Percentiles rank a stretch among this genome's conserved stretches.
These are phyloP conservation scores for Quillaja saponaria DNA, from an alignment of 306 rosid species.

Conservation along the genomic window DNA sequence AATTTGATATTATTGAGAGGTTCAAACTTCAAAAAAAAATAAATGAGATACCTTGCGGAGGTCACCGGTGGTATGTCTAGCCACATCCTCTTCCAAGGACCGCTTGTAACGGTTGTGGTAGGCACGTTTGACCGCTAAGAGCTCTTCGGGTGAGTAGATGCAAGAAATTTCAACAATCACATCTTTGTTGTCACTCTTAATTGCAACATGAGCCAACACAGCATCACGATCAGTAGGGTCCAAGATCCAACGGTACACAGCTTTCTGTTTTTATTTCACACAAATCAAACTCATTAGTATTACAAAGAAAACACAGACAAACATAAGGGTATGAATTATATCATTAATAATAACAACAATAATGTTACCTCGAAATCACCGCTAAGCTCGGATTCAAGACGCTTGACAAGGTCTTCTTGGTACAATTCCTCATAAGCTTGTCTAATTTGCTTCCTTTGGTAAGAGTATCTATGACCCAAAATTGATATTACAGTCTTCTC, in stretches of 20 bases:
- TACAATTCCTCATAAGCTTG: constrained; percentile 56
- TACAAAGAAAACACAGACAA: background rate
- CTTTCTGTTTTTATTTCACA: constrained; percentile 38
- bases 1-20: no score
- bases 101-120: constrained; percentile 67
- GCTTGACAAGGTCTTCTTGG: constrained; percentile 80
- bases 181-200: constrained; percentile 36
- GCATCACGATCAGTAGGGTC: constrained; percentile 62
- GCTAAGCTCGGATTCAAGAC: constrained; percentile 79
- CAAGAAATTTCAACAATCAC: constrained; percentile 61
- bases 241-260: constrained; percentile 60
- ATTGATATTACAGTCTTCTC: constrained; percentile 64
- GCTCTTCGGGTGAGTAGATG: constrained; percentile 62
- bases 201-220: constrained; percentile 56
- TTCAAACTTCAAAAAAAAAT: no score
- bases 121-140: constrained; percentile 56
- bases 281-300: background rate
- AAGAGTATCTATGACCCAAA: constrained; percentile 61
- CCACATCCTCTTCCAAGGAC: constrained; percentile 84
- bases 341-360: no score
- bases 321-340: constrained; percentile 1
- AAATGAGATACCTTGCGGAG: constrained; percentile 83
- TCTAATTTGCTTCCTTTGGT: constrained; percentile 69
- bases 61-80: constrained; percentile 64
- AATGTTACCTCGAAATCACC: constrained; percentile 94